Conservation (phyloP, 2,329 filamentous ascomycete species). For the Dothidotthia symphoricarpi region DNA sequence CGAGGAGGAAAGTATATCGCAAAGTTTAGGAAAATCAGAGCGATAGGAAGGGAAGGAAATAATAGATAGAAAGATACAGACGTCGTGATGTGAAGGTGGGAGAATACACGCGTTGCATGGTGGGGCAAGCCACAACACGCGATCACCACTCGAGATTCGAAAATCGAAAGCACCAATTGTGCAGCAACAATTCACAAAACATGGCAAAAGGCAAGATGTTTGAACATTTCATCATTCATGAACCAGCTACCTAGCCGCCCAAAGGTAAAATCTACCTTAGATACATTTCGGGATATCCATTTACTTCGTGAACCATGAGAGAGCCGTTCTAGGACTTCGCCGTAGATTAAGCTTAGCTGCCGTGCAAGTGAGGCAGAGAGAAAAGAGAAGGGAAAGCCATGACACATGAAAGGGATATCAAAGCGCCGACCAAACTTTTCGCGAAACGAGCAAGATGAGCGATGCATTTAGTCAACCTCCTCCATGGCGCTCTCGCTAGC, state of each 20-base stretch:
- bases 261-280: conserved; percentile 35
- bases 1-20: no score
- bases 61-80: no score
- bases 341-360: conserved; percentile 29
- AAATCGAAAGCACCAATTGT: no score
- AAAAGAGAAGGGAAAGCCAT: conserved; percentile 36
- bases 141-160: no score
- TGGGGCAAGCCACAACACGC: no score
- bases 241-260: conserved; percentile 24
- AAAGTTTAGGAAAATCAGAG: no score
- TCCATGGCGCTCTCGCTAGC: conserved; percentile 95
- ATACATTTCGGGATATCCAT: conserved; percentile 37
- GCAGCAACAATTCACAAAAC: no score
- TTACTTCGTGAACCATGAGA: conserved; percentile 34
- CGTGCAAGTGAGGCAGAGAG: conserved; percentile 33
- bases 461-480: conserved; percentile 83
- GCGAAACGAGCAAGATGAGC: conserved; percentile 25
- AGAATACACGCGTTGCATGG: no score
- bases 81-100: no score
- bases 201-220: conserved; percentile 7
- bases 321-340: conserved; percentile 39
- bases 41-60: no score
- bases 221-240: conserved; percentile 34
- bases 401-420: conserved; percentile 43
- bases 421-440: conserved; percentile 41